These are phyloP conservation scores for Cryomyces minteri DNA, from an alignment of 495 filamentous ascomycete species.

Conservation along the genomic window DNA sequence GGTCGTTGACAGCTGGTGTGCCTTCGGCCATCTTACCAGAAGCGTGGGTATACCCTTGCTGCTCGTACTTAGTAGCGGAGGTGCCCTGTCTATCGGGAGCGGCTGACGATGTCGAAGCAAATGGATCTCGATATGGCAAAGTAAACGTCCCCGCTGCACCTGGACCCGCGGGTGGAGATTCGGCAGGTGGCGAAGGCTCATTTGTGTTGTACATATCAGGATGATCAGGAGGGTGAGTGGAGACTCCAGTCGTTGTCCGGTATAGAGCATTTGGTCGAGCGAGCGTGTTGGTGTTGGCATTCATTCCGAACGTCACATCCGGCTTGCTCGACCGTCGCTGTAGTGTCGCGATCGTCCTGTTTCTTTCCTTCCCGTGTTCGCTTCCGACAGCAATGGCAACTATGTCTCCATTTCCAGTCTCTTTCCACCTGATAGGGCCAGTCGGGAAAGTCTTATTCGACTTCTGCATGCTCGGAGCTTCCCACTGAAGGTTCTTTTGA, in stretches of 20 bases:
- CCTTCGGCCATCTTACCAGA: conserved; percentile 15
- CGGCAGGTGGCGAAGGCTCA: background rate
- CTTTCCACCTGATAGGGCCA: conserved; percentile 20
- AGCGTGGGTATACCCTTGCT: conserved; percentile 21
- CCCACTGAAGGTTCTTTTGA: conserved; percentile 16
- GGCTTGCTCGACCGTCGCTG: background rate
- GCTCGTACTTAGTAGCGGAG: conserved; percentile 12
- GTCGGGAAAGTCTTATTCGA: conserved; percentile 15
- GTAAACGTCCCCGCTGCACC: background rate
- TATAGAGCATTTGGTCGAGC: background rate
- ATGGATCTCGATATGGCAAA: no score
- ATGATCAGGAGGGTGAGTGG: conserved; percentile 8
- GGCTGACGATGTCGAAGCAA: background rate
- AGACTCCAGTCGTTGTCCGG: conserved; percentile 2
- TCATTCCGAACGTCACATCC: background rate
- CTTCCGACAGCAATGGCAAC: conserved; percentile 18
- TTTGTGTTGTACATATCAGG: conserved; percentile 1
- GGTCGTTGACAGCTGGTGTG: conserved; percentile 14
- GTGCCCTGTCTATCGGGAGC: conserved; percentile 12
- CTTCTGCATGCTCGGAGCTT: conserved; percentile 6
- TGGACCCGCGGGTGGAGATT: background rate
- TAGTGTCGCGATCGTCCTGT: conserved; percentile 11
- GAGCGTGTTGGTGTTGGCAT: background rate
- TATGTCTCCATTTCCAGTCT: conserved; percentile 13
- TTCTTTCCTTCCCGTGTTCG: conserved; percentile 13